phyloP scores from a whole-genome alignment of 2,329 filamentous ascomycete genomes.

The Pseudogymnoascus sp. region DNA sequence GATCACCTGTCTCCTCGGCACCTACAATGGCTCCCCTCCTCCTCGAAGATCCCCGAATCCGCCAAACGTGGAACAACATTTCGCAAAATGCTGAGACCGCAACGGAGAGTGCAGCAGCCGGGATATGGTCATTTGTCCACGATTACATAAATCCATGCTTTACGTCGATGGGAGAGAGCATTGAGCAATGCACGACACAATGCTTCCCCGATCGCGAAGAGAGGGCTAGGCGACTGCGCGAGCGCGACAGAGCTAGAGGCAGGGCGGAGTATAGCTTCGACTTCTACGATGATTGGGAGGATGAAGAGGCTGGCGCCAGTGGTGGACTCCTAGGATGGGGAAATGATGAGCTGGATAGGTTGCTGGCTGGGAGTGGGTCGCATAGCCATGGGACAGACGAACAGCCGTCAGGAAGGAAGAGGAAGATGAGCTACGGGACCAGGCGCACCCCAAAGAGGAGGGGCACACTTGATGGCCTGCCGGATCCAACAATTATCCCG shows the following conservation, averaged over 20 bases:
- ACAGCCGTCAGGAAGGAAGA: slow-evolving; percentile 62
- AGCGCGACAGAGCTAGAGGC: slow-evolving; percentile 52
- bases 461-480: slow-evolving; percentile 42
- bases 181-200: slow-evolving; percentile 66
- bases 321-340: slow-evolving; percentile 68
- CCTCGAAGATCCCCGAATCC: slow-evolving; percentile 76
- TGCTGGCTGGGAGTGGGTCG: slow-evolving; percentile 63
- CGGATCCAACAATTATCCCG: slow-evolving; percentile 82
- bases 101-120: slow-evolving; percentile 84
- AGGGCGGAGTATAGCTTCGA: slow-evolving; percentile 83
- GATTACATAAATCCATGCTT: slow-evolving; percentile 80
- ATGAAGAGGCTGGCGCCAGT: slow-evolving; percentile 41
- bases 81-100: slow-evolving; percentile 83
- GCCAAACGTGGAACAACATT: slow-evolving; percentile 89
- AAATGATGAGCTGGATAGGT: slow-evolving; percentile 75
- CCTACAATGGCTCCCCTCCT: slow-evolving; percentile 32
- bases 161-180: slow-evolving; percentile 53
- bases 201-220: slow-evolving; percentile 69
- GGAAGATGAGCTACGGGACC: slow-evolving; percentile 86
- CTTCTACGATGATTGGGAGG: slow-evolving; percentile 97
- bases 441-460: slow-evolving; percentile 50
- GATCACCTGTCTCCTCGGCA: neutral
- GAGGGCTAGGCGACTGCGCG: slow-evolving; percentile 58
- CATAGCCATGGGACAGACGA: slow-evolving; percentile 37
- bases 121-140: slow-evolving; percentile 83